These are phyloP conservation scores for Neonectria hederae DNA, from an alignment of 2,329 filamentous ascomycete genomes.

Conservation along the genomic window DNA sequence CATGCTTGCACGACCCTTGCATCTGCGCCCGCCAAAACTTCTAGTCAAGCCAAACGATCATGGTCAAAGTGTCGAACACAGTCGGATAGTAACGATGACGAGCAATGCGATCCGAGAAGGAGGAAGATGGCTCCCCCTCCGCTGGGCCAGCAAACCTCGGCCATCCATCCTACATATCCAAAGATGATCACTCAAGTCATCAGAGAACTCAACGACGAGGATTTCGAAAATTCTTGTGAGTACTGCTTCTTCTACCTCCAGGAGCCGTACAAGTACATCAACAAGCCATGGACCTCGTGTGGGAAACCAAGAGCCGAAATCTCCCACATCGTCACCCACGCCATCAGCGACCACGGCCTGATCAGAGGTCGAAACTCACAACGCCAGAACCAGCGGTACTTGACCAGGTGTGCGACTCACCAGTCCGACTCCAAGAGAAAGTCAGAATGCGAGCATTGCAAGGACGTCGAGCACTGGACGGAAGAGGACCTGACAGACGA, in stretches of 20 bases:
- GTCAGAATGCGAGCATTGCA: conserved; percentile 27
- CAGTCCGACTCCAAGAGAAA: conserved; percentile 27
- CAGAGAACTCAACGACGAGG: not conserved
- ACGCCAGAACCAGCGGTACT: conserved; percentile 27
- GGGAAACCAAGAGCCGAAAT: conserved; percentile 24
- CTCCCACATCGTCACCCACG: conserved; percentile 36
- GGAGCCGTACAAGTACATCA: conserved; percentile 4
- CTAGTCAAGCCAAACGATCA: not conserved
- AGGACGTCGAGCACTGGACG: conserved; percentile 26
- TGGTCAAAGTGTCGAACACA: not conserved
- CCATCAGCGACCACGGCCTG: conserved; percentile 35
- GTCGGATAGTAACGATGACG: not conserved
- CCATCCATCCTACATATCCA: not conserved
- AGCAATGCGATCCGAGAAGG: not conserved
- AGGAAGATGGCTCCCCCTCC: not conserved
- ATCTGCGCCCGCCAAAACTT: not conserved
- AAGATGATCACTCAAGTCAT: not conserved
- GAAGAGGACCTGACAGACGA: conserved; percentile 17
- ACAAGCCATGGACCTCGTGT: conserved; percentile 18
- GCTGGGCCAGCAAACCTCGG: not conserved
- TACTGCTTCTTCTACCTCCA: conserved; percentile 13
- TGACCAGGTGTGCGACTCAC: conserved; percentile 26
- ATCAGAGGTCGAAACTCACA: conserved; percentile 31
- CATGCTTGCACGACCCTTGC: not conserved
- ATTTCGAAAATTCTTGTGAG: conserved; percentile 18